These are phyloP conservation scores for Centrapalus pauciflorus DNA, from an alignment of 129 eudicot genomes.

Conservation along the genomic window DNA sequence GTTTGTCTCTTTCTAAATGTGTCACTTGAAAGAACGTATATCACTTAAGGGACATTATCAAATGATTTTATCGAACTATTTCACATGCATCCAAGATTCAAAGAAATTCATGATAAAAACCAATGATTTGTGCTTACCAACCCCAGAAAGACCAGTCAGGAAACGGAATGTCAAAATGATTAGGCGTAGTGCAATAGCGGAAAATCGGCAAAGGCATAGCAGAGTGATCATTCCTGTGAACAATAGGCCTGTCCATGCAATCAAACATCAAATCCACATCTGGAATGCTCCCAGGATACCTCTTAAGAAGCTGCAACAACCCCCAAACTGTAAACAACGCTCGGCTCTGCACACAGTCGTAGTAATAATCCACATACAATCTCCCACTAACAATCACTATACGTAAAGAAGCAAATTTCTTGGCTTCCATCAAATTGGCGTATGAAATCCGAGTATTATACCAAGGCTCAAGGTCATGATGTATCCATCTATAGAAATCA, in stretches of 20 bases:
- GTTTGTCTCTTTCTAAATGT: neutral
- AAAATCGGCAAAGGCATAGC: constrained; percentile 68
- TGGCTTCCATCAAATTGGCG: constrained; percentile 50
- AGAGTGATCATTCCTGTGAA: constrained; percentile 36
- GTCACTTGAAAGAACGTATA: neutral
- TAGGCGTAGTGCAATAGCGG: constrained; percentile 63
- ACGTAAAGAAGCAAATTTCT: constrained; percentile 56
- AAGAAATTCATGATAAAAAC: neutral
- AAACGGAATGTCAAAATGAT: constrained; percentile 76
- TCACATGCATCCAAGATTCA: constrained; percentile 12
- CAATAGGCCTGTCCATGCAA: constrained; percentile 70
- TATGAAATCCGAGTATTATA: constrained; percentile 30
- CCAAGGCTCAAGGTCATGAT: constrained; percentile 71
- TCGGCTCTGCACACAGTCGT: constrained; percentile 73
- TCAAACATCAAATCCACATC: constrained; percentile 92
- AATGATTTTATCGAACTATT: neutral
- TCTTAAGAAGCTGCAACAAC: constrained; percentile 59
- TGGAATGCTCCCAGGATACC: constrained; percentile 63
- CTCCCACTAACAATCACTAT: constrained; percentile 56
- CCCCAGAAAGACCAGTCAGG: constrained; percentile 98
- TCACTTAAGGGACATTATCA: neutral
- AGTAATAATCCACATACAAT: constrained; percentile 62
- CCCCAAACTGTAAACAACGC: constrained; percentile 70
- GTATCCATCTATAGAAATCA: constrained; percentile 47
- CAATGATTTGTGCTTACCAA: constrained; percentile 40